Percentiles rank a stretch among this genome's conserved stretches.
Conservation (phyloP, 2,329 filamentous ascomycete species). For the Aspergillus sp. region DNA sequence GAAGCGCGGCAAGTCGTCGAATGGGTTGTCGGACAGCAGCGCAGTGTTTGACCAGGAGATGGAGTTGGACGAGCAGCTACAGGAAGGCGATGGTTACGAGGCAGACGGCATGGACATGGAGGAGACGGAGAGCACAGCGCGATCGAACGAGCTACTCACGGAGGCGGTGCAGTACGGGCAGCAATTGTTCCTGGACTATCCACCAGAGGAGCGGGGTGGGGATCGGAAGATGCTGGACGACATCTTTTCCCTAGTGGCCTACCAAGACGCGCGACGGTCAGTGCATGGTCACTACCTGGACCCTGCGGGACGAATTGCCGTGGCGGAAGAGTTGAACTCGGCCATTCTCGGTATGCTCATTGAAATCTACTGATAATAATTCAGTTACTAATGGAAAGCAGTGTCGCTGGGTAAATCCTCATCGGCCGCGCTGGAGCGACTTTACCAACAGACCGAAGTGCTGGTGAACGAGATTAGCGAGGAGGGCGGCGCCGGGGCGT, state of each 20-base stretch:
- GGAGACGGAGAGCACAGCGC: constrained; percentile 40
- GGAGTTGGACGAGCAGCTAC: constrained; percentile 58
- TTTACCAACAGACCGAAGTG: constrained; percentile 84
- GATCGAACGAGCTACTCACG: constrained; percentile 58
- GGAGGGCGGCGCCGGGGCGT: constrained; percentile 77
- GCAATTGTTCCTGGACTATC: constrained; percentile 74
- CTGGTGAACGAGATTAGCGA: constrained; percentile 79
- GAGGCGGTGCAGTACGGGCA: constrained; percentile 79
- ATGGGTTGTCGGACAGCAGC: constrained; percentile 45
- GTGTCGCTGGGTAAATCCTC: constrained; percentile 89
- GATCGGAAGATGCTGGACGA: constrained; percentile 74
- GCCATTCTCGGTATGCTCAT: constrained; percentile 75
- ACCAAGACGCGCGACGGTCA: constrained; percentile 75
- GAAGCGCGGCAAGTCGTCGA: constrained; percentile 44
- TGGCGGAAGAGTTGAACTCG: constrained; percentile 92
- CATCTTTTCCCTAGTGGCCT: constrained; percentile 86
- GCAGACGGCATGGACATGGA: constrained; percentile 59
- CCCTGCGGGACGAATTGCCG: constrained; percentile 68
- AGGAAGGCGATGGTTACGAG: constrained; percentile 37
- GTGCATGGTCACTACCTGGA: constrained; percentile 78
- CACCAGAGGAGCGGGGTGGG: constrained; percentile 67
- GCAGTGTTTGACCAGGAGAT: constrained; percentile 55
- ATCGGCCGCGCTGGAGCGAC: constrained; percentile 76
- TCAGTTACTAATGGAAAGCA: constrained; percentile 46
- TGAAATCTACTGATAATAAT: constrained; percentile 7